These are phyloP conservation scores for Aspergillus phoenicis DNA, from an alignment of 2,329 filamentous ascomycete genomes.

Conservation along the genomic window DNA sequence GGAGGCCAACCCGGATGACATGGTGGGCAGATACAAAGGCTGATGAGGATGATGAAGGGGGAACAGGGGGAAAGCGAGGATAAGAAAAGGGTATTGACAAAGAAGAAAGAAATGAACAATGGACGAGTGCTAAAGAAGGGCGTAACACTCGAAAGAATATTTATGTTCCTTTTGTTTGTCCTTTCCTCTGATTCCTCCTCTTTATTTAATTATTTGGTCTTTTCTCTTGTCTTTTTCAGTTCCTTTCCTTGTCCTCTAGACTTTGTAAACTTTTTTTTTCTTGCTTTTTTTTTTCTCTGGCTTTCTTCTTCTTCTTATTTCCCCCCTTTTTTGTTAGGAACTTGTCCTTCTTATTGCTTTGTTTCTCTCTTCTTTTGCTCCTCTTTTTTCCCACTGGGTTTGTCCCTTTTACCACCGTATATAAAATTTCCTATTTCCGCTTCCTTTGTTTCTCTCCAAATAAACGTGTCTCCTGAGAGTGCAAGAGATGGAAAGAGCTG, in stretches of 20 bases:
- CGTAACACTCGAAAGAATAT: constrained; percentile 12
- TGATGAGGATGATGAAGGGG: constrained; percentile 8
- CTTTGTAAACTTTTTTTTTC: constrained; percentile 14
- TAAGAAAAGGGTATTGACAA: constrained; percentile 4
- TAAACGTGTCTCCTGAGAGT: constrained; percentile 31
- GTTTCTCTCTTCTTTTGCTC: constrained; percentile 23
- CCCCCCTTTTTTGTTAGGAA: constrained; percentile 14
- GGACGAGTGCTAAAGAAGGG: background rate
- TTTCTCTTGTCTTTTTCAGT: constrained; percentile 18
- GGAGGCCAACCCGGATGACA: constrained; percentile 64
- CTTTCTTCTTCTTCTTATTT: constrained; percentile 6
- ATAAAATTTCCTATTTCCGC: constrained; percentile 22
- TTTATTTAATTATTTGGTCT: constrained; percentile 6
- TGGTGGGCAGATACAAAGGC: constrained; percentile 50
- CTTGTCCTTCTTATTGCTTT: constrained; percentile 20
- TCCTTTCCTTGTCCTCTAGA: constrained; percentile 17
- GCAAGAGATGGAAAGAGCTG: constrained; percentile 41
- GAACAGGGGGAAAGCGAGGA: constrained; percentile 16
- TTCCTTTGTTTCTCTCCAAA: constrained; percentile 26
- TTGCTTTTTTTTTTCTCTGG: constrained; percentile 10
- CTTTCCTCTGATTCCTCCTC: no score
- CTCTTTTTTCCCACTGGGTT: constrained; percentile 20
- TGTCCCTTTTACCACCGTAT: constrained; percentile 22
- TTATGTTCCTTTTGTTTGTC: constrained; percentile 2
- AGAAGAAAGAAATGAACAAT: background rate